Evolutionary conservation across 768 basidiomycete genomes (phyloP).

Genomic region (Pulveroboletus sp.): DNA sequence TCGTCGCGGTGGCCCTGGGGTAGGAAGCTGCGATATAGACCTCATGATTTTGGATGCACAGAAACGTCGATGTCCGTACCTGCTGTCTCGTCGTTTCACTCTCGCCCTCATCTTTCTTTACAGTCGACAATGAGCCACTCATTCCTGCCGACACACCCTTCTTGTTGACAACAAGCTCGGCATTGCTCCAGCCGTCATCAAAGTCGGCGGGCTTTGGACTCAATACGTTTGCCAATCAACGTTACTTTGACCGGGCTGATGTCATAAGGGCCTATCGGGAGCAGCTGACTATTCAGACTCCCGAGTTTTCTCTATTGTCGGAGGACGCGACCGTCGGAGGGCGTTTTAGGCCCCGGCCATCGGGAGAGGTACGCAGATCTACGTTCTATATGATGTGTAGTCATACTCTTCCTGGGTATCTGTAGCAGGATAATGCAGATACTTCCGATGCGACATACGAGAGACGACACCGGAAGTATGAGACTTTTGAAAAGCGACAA

Average conservation of each 20-base stretch:
- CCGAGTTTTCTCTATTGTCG: constrained; percentile 51
- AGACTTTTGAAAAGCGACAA: constrained; percentile 79
- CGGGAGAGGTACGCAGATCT: constrained; percentile 58
- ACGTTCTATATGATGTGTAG: neutral
- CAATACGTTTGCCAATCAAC: constrained; percentile 58
- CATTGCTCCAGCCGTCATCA: constrained; percentile 41
- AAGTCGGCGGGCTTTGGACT: constrained; percentile 37
- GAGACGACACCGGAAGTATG: constrained; percentile 81
- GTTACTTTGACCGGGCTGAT: constrained; percentile 75
- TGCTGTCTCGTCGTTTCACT: constrained; percentile 6
- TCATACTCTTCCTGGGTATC: constrained; percentile 4
- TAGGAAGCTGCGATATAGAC: constrained; percentile 77
- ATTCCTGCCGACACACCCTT: constrained; percentile 65
- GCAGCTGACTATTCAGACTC: constrained; percentile 73
- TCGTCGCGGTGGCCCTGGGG: constrained; percentile 74
- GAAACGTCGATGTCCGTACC: constrained; percentile 64
- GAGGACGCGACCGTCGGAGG: constrained; percentile 56
- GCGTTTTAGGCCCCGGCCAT: constrained; percentile 63
- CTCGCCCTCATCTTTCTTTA: constrained; percentile 12
- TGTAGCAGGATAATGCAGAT: constrained; percentile 49
- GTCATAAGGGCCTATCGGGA: constrained; percentile 67
- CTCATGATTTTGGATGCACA: constrained; percentile 79
- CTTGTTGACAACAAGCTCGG: constrained; percentile 68
- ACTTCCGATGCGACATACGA: constrained; percentile 79
- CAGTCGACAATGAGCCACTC: constrained; percentile 69